A percentile compares a stretch with the other conserved stretches of the same genome.
These are phyloP conservation scores for Trichoderma sp. DNA, from an alignment of 2,329 filamentous ascomycete species.

Conservation along the genomic window DNA sequence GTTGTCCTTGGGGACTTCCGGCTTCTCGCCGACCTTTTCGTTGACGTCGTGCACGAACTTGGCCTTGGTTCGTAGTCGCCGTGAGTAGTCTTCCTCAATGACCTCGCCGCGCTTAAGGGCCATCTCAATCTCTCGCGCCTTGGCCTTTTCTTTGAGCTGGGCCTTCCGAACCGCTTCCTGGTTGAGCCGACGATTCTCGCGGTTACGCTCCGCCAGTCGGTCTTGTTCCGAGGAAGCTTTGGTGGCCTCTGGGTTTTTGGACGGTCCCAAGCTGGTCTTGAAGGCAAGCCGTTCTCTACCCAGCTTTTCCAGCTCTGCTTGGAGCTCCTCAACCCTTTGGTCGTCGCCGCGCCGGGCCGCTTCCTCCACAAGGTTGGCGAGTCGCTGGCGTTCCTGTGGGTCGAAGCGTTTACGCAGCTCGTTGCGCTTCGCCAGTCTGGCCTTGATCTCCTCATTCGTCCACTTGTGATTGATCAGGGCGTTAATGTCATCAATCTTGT, in stretches of 20 bases:
- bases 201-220: slow-evolving; percentile 79
- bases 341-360: slow-evolving; percentile 67
- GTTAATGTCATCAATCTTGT: slow-evolving; percentile 82
- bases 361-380: slow-evolving; percentile 66
- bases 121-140: slow-evolving; percentile 61
- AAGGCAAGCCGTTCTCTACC: slow-evolving; percentile 74
- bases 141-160: slow-evolving; percentile 76
- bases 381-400: slow-evolving; percentile 66
- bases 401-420: slow-evolving; percentile 67
- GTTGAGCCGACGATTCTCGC: slow-evolving; percentile 80
- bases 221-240: slow-evolving; percentile 70
- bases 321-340: slow-evolving; percentile 55
- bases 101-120: slow-evolving; percentile 66
- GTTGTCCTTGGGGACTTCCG: slow-evolving; percentile 51
- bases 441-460: slow-evolving; percentile 79
- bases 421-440: slow-evolving; percentile 73
- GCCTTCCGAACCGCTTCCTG: slow-evolving; percentile 89
- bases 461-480: slow-evolving; percentile 75
- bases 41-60: slow-evolving; percentile 69
- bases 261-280: slow-evolving; percentile 61
- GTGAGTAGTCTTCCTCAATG: slow-evolving; percentile 59
- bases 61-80: slow-evolving; percentile 66
- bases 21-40: slow-evolving; percentile 48
- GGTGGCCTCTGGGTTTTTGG: slow-evolving; percentile 55
- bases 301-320: slow-evolving; percentile 63